Conservation (phyloP, 139 green algal genomes). For the Picochlorum sp. region DNA sequence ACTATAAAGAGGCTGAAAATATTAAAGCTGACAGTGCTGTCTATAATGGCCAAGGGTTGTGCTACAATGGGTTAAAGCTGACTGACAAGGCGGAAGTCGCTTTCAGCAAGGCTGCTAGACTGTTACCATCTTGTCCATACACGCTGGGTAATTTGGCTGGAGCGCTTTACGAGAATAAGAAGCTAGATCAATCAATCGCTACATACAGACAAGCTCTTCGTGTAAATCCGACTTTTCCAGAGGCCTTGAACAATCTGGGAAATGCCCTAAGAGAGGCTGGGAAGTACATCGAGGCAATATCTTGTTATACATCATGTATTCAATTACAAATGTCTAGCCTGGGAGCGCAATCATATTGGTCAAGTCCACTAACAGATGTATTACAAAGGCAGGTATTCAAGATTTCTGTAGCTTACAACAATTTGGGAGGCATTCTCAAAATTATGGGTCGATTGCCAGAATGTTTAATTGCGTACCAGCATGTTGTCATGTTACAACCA, state of each 20-base stretch:
- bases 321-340: constrained; percentile 27
- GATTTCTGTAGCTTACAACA: constrained; percentile 70
- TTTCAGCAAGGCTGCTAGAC: constrained; percentile 40
- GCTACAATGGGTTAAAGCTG: constrained; percentile 51
- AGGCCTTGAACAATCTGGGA: constrained; percentile 79
- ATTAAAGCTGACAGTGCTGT: constrained; percentile 51
- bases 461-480: constrained; percentile 72
- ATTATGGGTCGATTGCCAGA: constrained; percentile 45
- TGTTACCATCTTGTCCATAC: constrained; percentile 53
- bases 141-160: constrained; percentile 60
- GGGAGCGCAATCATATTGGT: too few species aligned
- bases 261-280: constrained; percentile 61
- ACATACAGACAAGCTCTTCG: constrained; percentile 53
- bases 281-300: constrained; percentile 48
- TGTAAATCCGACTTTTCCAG: constrained; percentile 57
- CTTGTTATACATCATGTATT: constrained; percentile 68
- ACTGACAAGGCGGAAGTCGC: constrained; percentile 41
- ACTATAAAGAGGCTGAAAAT: constrained; percentile 53
- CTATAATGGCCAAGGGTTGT: constrained; percentile 54
- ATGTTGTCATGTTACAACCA: constrained; percentile 58
- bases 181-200: constrained; percentile 48
- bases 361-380: too few species aligned
- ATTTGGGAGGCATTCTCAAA: constrained; percentile 62
- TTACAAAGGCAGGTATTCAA: constrained; percentile 4
- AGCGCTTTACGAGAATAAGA: constrained; percentile 56